These are phyloP conservation scores for Myxozyma melibiosi DNA, from an alignment of 805 yeast species.

Conservation along the genomic window DNA sequence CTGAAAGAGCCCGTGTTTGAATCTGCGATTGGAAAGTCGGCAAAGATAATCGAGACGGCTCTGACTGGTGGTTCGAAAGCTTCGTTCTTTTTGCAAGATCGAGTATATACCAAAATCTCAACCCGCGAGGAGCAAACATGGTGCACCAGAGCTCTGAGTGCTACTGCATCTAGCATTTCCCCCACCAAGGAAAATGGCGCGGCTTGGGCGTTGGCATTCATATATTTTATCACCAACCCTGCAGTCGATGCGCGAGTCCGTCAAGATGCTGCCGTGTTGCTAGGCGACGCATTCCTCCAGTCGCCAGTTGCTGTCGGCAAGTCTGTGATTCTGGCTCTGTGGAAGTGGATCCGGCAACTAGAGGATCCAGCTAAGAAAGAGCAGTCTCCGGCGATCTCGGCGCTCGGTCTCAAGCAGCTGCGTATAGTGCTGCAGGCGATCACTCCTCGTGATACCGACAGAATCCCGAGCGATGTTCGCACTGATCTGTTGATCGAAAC, in stretches of 20 bases:
- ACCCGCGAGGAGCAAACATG: conserved; percentile 53
- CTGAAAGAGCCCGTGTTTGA: conserved; percentile 37
- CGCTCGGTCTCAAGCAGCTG: conserved; percentile 31
- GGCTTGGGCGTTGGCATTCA: conserved; percentile 34
- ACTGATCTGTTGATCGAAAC: conserved; percentile 42
- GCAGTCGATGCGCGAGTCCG: conserved; percentile 16
- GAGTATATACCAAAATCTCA: conserved; percentile 54
- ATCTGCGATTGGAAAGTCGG: conserved; percentile 10
- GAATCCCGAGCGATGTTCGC: conserved; percentile 38
- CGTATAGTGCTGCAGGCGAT: conserved; percentile 30
- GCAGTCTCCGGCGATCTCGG: conserved; percentile 30
- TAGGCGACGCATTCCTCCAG: conserved; percentile 39
- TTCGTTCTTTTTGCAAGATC: conserved; percentile 52
- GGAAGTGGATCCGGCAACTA: conserved; percentile 37
- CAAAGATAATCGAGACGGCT: conserved; percentile 35
- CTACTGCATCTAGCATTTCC: conserved; percentile 38
- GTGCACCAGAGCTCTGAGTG: conserved; percentile 53
- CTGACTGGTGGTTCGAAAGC: conserved; percentile 48
- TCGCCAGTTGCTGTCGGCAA: conserved; percentile 49
- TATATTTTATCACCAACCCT: conserved; percentile 25
- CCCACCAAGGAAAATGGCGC: conserved; percentile 28
- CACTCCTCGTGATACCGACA: conserved; percentile 35
- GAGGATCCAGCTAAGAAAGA: conserved; percentile 20
- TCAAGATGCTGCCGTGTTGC: conserved; percentile 33
- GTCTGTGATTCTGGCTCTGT: conserved; percentile 50